phyloP scores from a whole-genome alignment of 371 early-diverging fungal genomes.

The Saksenaea vasiformis region DNA sequence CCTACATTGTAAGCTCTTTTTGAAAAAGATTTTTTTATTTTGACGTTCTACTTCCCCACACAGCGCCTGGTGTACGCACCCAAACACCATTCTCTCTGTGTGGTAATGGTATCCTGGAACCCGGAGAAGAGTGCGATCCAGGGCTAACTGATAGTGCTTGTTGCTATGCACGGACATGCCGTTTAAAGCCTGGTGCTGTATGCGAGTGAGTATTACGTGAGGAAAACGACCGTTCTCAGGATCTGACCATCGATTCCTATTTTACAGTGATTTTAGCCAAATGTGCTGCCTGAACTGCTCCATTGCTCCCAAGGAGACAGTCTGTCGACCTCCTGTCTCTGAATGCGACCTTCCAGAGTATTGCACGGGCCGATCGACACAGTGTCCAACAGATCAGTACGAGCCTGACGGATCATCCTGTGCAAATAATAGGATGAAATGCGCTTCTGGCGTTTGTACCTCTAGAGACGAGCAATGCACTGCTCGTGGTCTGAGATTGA shows the following conservation, averaged over 20 bases:
- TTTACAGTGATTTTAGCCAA: slow-evolving; percentile 76
- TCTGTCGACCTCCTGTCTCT: slow-evolving; percentile 80
- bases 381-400: slow-evolving; percentile 77
- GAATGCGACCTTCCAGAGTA: slow-evolving; percentile 84
- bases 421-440: slow-evolving; percentile 58
- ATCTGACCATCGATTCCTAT: not conserved
- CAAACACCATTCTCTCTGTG: slow-evolving; percentile 67
- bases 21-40: not conserved
- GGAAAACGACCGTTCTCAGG: not conserved
- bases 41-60: not conserved
- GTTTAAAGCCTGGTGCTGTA: slow-evolving; percentile 71
- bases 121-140: slow-evolving; percentile 94
- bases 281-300: slow-evolving; percentile 83
- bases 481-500: slow-evolving; percentile 58
- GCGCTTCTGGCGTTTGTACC: slow-evolving; percentile 91
- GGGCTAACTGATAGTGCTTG: slow-evolving; percentile 79
- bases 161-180: slow-evolving; percentile 82
- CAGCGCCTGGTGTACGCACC: slow-evolving; percentile 37
- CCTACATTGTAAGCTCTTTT: slow-evolving; percentile 47
- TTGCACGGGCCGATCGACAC: slow-evolving; percentile 75
- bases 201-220: slow-evolving; percentile 60
- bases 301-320: slow-evolving; percentile 57
- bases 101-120: slow-evolving; percentile 93
- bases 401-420: slow-evolving; percentile 76
- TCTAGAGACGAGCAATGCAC: slow-evolving; percentile 84